Percentiles rank a stretch among this genome's conserved stretches.
Evolutionary conservation across 1,284 basidiomycete genomes (phyloP).

Genomic region (Cryptococcus deneoformans): DNA sequence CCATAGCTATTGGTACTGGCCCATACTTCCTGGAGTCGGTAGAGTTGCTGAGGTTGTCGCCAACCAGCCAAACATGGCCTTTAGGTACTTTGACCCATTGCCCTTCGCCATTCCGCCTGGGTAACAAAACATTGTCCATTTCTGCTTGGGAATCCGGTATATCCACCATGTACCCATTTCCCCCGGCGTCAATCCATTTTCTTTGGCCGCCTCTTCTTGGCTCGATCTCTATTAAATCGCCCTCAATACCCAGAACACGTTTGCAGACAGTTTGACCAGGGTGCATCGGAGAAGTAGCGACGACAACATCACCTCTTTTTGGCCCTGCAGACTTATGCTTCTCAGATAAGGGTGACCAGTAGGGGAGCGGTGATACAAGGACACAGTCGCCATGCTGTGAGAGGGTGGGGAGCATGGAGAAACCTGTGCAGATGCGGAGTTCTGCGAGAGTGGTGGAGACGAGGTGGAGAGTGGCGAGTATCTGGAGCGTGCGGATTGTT

Average conservation of each 20-base stretch:
- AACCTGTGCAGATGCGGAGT: constrained; percentile 54
- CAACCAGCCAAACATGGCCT: constrained; percentile 88
- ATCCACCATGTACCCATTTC: constrained; percentile 14
- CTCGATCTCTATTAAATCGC: constrained; percentile 85
- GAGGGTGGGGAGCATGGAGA: constrained; percentile 87
- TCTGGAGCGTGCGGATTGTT: constrained; percentile 23
- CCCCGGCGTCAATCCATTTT: constrained; percentile 26
- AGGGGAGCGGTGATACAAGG: constrained; percentile 56
- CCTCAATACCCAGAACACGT: constrained; percentile 83
- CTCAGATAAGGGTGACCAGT: constrained; percentile 27
- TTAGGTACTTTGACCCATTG: constrained; percentile 73
- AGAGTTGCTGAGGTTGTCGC: constrained; percentile 82
- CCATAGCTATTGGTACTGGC: constrained; percentile 79
- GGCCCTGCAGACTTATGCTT: constrained; percentile 39
- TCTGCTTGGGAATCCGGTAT: constrained; percentile 37
- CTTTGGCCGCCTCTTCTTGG: constrained; percentile 48
- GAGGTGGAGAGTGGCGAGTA: constrained; percentile 36
- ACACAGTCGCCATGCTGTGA: constrained; percentile 49
- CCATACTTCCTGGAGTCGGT: constrained; percentile 89
- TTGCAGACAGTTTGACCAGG: constrained; percentile 78
- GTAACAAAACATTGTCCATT: constrained; percentile 41
- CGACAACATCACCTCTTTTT: constrained; percentile 76
- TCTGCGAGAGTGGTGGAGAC: constrained; percentile 36
- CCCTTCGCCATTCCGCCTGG: constrained; percentile 52
- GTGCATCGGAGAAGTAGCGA: constrained; percentile 69